Evolutionary conservation across 345 rosid genomes (phyloP).

Genomic region (Citrus australasica): DNA sequence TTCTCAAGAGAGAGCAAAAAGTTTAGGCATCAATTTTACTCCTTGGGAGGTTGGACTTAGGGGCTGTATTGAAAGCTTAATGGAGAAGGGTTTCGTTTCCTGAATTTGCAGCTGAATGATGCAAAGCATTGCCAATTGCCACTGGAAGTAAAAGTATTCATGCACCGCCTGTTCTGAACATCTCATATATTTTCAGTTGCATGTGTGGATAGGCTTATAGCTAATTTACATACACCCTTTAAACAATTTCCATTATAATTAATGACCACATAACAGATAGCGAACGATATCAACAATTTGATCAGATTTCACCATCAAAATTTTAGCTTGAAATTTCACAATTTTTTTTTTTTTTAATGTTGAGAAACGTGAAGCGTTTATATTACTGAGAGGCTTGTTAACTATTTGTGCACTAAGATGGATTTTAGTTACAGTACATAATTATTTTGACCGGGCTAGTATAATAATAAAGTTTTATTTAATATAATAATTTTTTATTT

Average conservation of each 20-base stretch:
- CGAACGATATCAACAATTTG: no score
- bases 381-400: background rate
- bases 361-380: background rate
- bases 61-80: slow-evolving; percentile 61
- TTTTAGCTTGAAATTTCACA: no score
- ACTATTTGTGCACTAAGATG: background rate
- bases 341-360: no score
- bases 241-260: no score
- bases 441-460: no score
- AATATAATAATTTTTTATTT: no score
- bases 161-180: background rate
- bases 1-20: slow-evolving; percentile 42
- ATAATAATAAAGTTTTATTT: no score
- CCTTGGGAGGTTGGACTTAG: slow-evolving; percentile 50
- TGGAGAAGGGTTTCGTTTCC: slow-evolving; percentile 38
- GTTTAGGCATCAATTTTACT: slow-evolving; percentile 48
- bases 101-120: background rate
- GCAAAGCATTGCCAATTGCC: background rate
- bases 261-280: no score
- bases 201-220: background rate
- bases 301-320: no score
- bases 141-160: background rate
- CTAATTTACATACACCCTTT: no score
- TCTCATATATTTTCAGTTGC: no score
- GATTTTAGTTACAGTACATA: no score